Evolutionary conservation across 1,284 basidiomycete species (phyloP).

Genomic region (Crucibulum parvulum): DNA sequence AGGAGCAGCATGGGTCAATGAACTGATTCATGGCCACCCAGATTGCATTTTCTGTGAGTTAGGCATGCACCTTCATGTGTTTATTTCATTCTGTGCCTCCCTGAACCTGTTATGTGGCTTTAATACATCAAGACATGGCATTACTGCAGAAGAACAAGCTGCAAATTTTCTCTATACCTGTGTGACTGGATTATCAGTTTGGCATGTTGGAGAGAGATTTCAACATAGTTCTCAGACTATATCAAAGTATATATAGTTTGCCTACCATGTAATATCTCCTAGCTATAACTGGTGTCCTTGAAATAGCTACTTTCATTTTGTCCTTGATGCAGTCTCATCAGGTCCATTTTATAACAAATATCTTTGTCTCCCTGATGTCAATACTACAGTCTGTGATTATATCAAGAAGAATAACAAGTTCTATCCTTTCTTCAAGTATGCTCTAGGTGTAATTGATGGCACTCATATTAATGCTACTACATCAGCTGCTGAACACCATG

Average conservation of each 20-base stretch:
- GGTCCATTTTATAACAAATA: background rate
- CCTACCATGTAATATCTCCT: background rate
- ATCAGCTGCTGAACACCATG: slow-evolving; percentile 5
- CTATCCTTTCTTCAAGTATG: slow-evolving; percentile 6
- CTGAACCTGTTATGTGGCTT: background rate
- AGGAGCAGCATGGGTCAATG: slow-evolving; percentile 10
- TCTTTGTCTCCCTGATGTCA: background rate
- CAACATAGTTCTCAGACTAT: slow-evolving; percentile 29
- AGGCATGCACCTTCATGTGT: slow-evolving; percentile 1
- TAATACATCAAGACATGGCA: background rate
- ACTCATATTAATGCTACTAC: slow-evolving; percentile 11
- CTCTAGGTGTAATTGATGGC: slow-evolving; percentile 8
- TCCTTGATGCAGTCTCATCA: background rate
- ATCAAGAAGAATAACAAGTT: background rate
- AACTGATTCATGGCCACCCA: slow-evolving; percentile 11
- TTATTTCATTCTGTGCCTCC: background rate
- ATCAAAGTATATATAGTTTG: slow-evolving; percentile 17
- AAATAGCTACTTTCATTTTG: background rate
- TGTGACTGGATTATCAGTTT: slow-evolving; percentile 26
- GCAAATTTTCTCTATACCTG: slow-evolving; percentile 36
- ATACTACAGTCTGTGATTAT: background rate
- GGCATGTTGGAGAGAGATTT: slow-evolving; percentile 35
- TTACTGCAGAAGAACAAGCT: slow-evolving; percentile 30
- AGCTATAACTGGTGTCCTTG: background rate
- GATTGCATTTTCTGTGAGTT: background rate